Conservation (phyloP, 352 stramenopile genomes). For the Phytophthora tubulina region DNA sequence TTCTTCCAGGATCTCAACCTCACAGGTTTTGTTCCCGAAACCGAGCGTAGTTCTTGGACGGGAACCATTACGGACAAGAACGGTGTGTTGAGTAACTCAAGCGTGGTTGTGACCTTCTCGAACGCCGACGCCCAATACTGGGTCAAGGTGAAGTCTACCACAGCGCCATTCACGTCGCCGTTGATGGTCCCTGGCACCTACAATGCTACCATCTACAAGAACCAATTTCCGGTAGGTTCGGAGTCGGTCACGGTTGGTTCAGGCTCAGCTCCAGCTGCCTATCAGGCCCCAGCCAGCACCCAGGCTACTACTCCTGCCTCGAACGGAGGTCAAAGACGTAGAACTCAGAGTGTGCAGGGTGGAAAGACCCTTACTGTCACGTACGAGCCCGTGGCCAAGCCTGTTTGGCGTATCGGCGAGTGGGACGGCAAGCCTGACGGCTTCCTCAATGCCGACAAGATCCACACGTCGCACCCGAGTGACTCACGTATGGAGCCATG, state of each 20-base stretch:
- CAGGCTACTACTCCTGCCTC: constrained; percentile 4
- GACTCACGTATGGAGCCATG: constrained; percentile 53
- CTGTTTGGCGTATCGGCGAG: constrained; percentile 59
- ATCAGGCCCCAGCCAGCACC: neutral
- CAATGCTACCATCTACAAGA: constrained; percentile 66
- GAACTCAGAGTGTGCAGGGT: constrained; percentile 14
- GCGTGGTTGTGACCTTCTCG: constrained; percentile 46
- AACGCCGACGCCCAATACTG: constrained; percentile 65
- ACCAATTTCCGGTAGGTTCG: constrained; percentile 56
- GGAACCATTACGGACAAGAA: constrained; percentile 49
- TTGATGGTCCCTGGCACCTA: constrained; percentile 60
- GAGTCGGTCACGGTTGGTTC: constrained; percentile 27
- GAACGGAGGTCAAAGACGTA: neutral
- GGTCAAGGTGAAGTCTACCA: constrained; percentile 32
- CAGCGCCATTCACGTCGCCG: constrained; percentile 47
- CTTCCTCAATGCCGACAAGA: constrained; percentile 66
- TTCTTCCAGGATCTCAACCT: constrained; percentile 62
- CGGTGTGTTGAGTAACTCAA: constrained; percentile 32
- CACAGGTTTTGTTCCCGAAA: constrained; percentile 50
- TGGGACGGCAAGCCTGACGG: constrained; percentile 64
- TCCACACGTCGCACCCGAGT: constrained; percentile 63
- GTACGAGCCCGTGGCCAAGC: constrained; percentile 26
- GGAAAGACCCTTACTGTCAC: constrained; percentile 39
- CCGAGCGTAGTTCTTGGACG: constrained; percentile 40
- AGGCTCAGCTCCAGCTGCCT: constrained; percentile 2